Percentiles rank a stretch among this genome's conserved stretches.
These are phyloP conservation scores for Fusarium sp. DNA, from an alignment of 2,329 filamentous ascomycete genomes.

Conservation along the genomic window DNA sequence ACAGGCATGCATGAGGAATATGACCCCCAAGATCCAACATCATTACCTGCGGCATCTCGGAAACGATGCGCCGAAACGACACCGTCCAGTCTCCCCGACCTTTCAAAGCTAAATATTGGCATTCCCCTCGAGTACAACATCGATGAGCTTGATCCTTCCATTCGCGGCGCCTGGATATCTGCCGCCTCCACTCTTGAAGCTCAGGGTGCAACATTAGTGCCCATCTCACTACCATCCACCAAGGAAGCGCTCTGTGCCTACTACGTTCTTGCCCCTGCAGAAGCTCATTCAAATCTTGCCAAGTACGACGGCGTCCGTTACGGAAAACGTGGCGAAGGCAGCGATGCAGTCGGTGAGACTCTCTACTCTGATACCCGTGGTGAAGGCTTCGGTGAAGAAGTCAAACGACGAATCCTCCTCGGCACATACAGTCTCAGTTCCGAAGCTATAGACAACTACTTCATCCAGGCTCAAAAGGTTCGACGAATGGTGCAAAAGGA, in stretches of 20 bases:
- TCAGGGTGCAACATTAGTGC: conserved; percentile 77
- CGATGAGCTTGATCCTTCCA: conserved; percentile 75
- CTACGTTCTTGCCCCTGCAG: conserved; percentile 93
- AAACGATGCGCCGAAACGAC: conserved; percentile 55
- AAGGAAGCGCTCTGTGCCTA: conserved; percentile 90
- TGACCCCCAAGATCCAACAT: conserved; percentile 82
- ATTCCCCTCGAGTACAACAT: conserved; percentile 88
- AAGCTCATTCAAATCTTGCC: conserved; percentile 94
- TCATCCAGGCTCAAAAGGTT: conserved; percentile 91
- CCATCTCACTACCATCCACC: conserved; percentile 85
- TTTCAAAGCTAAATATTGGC: conserved; percentile 61
- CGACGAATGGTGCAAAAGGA: conserved; percentile 86
- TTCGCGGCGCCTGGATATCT: conserved; percentile 76
- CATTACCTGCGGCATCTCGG: conserved; percentile 68
- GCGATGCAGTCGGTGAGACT: conserved; percentile 68
- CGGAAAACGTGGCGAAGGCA: conserved; percentile 68
- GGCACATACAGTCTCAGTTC: conserved; percentile 93
- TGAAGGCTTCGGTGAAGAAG: conserved; percentile 83
- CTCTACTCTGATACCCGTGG: conserved; percentile 83
- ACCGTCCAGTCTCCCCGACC: conserved; percentile 40
- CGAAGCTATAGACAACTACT: conserved; percentile 94
- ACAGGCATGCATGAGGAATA: conserved; percentile 61
- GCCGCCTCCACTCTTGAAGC: conserved; percentile 70
- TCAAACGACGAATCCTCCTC: conserved; percentile 86
- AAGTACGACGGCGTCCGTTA: conserved; percentile 99